Evolutionary conservation across 2,329 filamentous ascomycete genomes (phyloP), one percentile per base, ranked within the genome.

Genomic region (Botrytis squamosa): DNA sequence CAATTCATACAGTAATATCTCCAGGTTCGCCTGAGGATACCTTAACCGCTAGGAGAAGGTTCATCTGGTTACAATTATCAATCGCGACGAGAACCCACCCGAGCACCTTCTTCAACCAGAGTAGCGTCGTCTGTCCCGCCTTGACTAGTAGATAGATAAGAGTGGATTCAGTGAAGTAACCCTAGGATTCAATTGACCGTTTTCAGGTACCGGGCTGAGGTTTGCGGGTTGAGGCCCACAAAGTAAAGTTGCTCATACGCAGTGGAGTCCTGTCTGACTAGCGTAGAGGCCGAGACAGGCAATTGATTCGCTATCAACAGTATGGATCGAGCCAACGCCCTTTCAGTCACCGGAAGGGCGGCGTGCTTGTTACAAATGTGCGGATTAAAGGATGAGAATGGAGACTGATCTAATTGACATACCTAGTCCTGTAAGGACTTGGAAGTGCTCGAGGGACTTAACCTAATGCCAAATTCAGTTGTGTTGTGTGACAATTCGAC

Each of bases 101-200:
- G 38, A 68, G 66, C 66, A 68, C 36, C 66, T 69, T 69, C 66
- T 57, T 44, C n/a, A 57, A 69, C 29, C 10, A 69, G 66, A 59
- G 38, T 69, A 69, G 66, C 38, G 49, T 33, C 18, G 16, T 44
- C 36, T 69, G 36, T 55, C 36, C 49, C n/a, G 25, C 4, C 49
- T 5, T 55, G 25, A 55, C 25, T 55, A 55, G 49, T 55, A 55
- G 49, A n/a, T 29, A n/a, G 49, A 57, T 59, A 57, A 57, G 49
- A 69, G 33, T 55, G 64, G 64, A 49, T 66, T 49, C 6, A 33
- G 42, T 22, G 20, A 36, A 49, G 29, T 25, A 25, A 38, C 10
- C 10, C 10, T 65, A 65, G 14, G 6, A 18, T 4, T 29, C 25
- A 42, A 55, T 68, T 68, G 33, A 29, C 22, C 36, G 25, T 36